These are phyloP conservation scores for Cornus controversa DNA, from an alignment of 148 eudicot species.

Conservation along the genomic window DNA sequence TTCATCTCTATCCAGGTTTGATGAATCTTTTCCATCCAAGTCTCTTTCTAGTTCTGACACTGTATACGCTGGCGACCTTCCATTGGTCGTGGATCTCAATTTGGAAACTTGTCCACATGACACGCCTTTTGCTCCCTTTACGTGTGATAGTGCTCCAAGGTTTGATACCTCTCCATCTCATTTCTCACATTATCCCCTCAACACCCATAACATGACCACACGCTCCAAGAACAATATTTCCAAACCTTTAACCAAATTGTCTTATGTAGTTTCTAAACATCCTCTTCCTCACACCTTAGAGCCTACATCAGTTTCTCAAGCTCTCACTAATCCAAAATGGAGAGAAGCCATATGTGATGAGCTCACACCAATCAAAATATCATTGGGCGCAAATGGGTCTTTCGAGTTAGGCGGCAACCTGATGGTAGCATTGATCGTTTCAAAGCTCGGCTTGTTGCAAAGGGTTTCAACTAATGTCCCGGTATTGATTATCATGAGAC, in stretches of 20 bases:
- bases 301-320: neutral
- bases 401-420: neutral
- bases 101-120: no score
- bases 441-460: neutral
- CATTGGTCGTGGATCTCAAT: no score
- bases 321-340: neutral
- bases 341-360: neutral
- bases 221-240: neutral
- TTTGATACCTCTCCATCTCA: no score
- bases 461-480: neutral
- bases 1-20: no score
- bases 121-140: neutral
- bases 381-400: conserved; percentile 6
- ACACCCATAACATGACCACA: neutral
- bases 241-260: neutral
- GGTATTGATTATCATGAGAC: neutral
- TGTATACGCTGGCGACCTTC: no score
- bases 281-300: neutral
- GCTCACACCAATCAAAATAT: neutral
- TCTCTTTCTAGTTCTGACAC: no score
- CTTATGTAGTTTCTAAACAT: neutral
- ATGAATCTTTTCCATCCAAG: no score
- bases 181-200: no score
- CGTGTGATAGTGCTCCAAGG: neutral
- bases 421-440: neutral